Base-by-base conservation (phyloP, 2,329 filamentous ascomycete genomes). In the Chaetomiaceae sp. region DNA sequence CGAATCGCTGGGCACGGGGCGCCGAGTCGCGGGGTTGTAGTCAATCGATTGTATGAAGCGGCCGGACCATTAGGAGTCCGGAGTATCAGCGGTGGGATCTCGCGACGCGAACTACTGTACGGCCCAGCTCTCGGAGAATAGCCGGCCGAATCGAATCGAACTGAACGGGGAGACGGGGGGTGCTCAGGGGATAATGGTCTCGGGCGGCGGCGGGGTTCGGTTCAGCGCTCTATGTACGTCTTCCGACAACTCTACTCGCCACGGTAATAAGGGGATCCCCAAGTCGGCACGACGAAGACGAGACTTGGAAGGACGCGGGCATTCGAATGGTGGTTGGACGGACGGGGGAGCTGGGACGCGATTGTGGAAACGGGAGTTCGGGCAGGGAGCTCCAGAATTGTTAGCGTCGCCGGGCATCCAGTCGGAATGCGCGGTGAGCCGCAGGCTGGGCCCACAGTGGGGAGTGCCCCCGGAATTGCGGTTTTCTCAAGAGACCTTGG, bases 341-440 rank as follows among this genome's bases (percentile, higher is more conserved):
- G 47, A 45, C n/a, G n/a, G n/a, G n/a, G n/a, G n/a, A 41, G 32
- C 36, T 47, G 48, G 48, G 52, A 53, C 53, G 53, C 48, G 47
- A 48, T 42, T 55, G 53, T 55, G 53, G 55, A 34, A 53, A n/a
- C 37, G 32, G 40, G 50, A 25, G 41, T 13, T 23, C 25, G 47
- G 46, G 49, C 45, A 46, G 48, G 41, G n/a, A 55, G 49, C 42
- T 53, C 53, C 53, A 53, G 53, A 55, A 58, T 55, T 58, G 50
- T 58, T 58, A 57, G 50, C 54, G 51, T 43, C 30, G 44, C 42
- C 36, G 40, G 20, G 2, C 20, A 34, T 34, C 41, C 48, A 44
- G 25, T 45, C 40, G 40, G 46, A 33, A 42, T 38, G 14, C 21
- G 16, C 34, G 32, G 32, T 48, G 34, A 33, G 21, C 9, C 42